phyloP scores from a whole-genome alignment of 768 basidiomycete species.

The Pleurotus sapidus region DNA sequence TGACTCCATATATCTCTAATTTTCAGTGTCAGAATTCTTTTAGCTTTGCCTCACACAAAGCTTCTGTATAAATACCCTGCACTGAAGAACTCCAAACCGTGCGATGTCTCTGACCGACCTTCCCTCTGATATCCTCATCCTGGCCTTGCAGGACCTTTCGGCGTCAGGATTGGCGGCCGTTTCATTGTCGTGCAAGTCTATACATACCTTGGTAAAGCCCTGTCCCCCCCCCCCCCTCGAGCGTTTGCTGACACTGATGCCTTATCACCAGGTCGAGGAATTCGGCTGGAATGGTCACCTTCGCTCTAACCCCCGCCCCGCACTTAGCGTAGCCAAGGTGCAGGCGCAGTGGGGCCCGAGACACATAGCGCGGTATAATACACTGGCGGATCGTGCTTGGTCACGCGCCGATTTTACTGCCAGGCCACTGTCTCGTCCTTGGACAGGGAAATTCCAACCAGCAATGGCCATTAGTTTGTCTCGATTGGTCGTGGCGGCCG shows the following conservation, averaged over 20 bases:
- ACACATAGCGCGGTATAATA: constrained; percentile 46
- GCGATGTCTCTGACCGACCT: constrained; percentile 26
- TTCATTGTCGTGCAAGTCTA: constrained; percentile 32
- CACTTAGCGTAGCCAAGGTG: constrained; percentile 45
- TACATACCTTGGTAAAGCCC: constrained; percentile 43
- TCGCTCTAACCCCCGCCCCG: constrained; percentile 48
- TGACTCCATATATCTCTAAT: neutral
- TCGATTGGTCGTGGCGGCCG: constrained; percentile 61
- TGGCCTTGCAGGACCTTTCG: constrained; percentile 45
- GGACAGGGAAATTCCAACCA: constrained; percentile 56
- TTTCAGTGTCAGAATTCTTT: too few relatives aligned
- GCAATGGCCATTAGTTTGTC: constrained; percentile 51
- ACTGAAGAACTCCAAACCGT: too few relatives aligned
- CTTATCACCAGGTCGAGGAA: constrained; percentile 44
- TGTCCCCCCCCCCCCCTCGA: constrained; percentile 2
- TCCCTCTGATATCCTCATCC: constrained; percentile 55
- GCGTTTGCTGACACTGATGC: neutral
- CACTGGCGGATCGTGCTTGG: constrained; percentile 56
- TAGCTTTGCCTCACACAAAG: neutral
- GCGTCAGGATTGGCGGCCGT: constrained; percentile 40
- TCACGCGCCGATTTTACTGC: constrained; percentile 48
- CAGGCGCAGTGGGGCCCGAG: constrained; percentile 42
- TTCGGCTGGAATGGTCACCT: constrained; percentile 60
- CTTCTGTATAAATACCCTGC: neutral
- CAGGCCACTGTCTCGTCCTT: constrained; percentile 59